A percentile compares a stretch with the other conserved stretches of the same genome.
Evolutionary conservation across 2,329 filamentous ascomycete species (phyloP).

Genomic region (Lasiodiplodia gonubiensis): DNA sequence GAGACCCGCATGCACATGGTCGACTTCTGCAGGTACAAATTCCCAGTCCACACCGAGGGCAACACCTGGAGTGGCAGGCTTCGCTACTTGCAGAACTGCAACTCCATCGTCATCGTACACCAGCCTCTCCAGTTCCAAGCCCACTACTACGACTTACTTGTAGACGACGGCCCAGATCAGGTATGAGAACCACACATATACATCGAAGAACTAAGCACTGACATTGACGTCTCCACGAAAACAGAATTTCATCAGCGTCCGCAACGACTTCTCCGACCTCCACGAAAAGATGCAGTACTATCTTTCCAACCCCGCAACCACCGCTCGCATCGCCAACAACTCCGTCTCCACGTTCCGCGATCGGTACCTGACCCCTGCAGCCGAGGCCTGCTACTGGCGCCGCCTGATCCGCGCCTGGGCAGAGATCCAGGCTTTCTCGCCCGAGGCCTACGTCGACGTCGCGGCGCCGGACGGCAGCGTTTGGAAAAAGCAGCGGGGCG

Average conservation of each 20-base stretch:
- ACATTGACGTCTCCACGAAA: not conserved
- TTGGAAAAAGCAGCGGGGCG: slow-evolving; percentile 6
- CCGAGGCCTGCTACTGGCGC: slow-evolving; percentile 63
- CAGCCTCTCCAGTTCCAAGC: slow-evolving; percentile 54
- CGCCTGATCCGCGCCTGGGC: slow-evolving; percentile 43
- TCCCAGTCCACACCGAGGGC: slow-evolving; percentile 34
- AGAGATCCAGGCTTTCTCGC: slow-evolving; percentile 6
- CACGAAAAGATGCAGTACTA: slow-evolving; percentile 48
- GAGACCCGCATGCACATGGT: slow-evolving; percentile 33
- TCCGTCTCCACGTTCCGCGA: slow-evolving; percentile 56
- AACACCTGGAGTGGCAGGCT: slow-evolving; percentile 42
- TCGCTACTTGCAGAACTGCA: slow-evolving; percentile 43
- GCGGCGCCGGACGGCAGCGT: not conserved
- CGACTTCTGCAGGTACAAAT: slow-evolving; percentile 35
- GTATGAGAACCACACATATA: not conserved
- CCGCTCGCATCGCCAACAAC: slow-evolving; percentile 58
- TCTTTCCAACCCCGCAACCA: slow-evolving; percentile 49
- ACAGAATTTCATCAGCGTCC: slow-evolving; percentile 58
- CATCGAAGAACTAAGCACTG: too few relatives aligned
- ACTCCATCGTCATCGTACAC: slow-evolving; percentile 57
- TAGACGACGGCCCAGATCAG: slow-evolving; percentile 46
- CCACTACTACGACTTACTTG: slow-evolving; percentile 55
- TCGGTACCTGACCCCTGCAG: slow-evolving; percentile 60
- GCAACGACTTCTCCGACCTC: slow-evolving; percentile 51
- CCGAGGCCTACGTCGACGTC: not conserved